Base-by-base conservation (phyloP, 306 rosid species). In the Corylus heterophylla region DNA sequence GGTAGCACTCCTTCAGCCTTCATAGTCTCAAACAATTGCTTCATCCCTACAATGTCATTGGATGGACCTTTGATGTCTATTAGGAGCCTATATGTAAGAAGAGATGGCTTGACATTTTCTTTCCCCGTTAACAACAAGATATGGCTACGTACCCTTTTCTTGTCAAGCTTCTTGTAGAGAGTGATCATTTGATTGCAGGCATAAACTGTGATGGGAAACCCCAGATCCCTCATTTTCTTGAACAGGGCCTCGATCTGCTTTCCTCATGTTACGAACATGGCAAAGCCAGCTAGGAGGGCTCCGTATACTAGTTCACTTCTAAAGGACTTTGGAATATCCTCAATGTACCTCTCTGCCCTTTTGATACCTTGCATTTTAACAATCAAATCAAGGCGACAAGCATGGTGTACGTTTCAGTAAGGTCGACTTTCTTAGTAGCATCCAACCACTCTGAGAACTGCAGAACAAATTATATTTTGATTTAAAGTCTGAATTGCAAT, bases 121-220 rank as follows among this genome's bases (percentile, higher is more conserved):
- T 54, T 58, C 79, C 74, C 70, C 79, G 74, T 80, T 54, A 80
- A 45, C 22, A 14, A 54, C 50, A 80, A 45, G 39, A 80, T 68
- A 50, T 74, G n/a, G 58, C 74, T 22, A 22, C 22, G 22, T 54
- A 80, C 4, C 45, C 20, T 74, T 54, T n/a, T 74, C 42, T 14
- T 54, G 54, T 54, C 48, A 67, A 66, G 20, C 35, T 61, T 80
- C 55, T 31, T 74, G 73, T 80, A 80, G 8, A 80, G 79, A 74
- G 74, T 31, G 59, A 80, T 42, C 79, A 80, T 74, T 50, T 80
- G 79, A 27, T 79, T 79, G 78, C 74, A 79, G 42, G 73, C 56
- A 52, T 48, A 8, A 52, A 48, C 11, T 18, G 70, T 74, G 59
- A 74, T 44, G 17, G 83, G 83, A 12, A 80, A 51, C 39, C 22